Evolutionary conservation across 2,329 filamentous ascomycete species (phyloP).

Genomic region (Fusarium lateritium): DNA sequence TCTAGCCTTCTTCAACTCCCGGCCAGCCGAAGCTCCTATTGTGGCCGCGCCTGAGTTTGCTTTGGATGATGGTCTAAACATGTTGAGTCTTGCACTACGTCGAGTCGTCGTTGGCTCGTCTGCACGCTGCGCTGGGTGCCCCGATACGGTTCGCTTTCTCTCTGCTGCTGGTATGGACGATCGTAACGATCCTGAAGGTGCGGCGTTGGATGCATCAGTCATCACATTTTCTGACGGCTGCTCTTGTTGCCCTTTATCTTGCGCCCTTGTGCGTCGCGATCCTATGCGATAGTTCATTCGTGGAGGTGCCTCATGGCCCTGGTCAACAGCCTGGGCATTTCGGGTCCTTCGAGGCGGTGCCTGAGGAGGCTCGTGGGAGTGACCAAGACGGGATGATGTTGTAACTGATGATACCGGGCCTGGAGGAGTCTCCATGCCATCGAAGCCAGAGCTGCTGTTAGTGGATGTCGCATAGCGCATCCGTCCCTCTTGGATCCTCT

Average conservation of each 20-base stretch:
- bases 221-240: constrained; percentile 57
- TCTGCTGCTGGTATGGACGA: constrained; percentile 67
- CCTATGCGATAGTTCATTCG: constrained; percentile 73
- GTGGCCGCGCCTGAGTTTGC: constrained; percentile 70
- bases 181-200: constrained; percentile 55
- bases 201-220: constrained; percentile 58
- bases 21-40: constrained; percentile 69
- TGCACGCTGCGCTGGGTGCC: constrained; percentile 74
- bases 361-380: constrained; percentile 63
- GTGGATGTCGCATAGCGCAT: constrained; percentile 60
- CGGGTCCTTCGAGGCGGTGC: constrained; percentile 68
- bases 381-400: constrained; percentile 42
- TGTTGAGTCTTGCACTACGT: constrained; percentile 79
- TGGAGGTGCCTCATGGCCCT: constrained; percentile 71
- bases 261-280: constrained; percentile 59
- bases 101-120: constrained; percentile 72
- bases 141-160: constrained; percentile 93
- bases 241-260: constrained; percentile 55
- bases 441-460: constrained; percentile 60
- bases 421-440: constrained; percentile 75
- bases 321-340: constrained; percentile 66
- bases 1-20: constrained; percentile 88
- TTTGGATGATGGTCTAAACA: constrained; percentile 79
- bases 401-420: constrained; percentile 46
- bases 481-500: constrained; percentile 68